Conservation (phyloP, 2,329 filamentous ascomycete genomes). For the Graphiopsis chlorocephala region DNA sequence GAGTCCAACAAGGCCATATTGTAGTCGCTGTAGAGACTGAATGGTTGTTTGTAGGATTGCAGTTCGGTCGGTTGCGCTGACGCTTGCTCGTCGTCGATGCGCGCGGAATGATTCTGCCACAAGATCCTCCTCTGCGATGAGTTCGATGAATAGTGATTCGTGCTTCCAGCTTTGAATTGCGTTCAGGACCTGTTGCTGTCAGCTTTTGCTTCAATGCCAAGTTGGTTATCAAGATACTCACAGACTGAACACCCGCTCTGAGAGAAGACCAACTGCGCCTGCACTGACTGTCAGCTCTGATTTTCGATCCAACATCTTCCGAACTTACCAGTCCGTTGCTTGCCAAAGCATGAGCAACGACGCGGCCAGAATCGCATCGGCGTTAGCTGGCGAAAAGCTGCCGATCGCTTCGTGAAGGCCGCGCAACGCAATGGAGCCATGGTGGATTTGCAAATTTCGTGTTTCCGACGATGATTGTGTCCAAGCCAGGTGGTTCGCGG, state of each 20-base stretch:
- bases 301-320: background rate
- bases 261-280: constrained; percentile 92
- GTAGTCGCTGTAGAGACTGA: constrained; percentile 43
- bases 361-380: constrained; percentile 86
- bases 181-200: constrained; percentile 66
- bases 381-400: constrained; percentile 78
- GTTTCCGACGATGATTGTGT: constrained; percentile 82
- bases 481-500: constrained; percentile 91
- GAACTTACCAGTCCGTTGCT: constrained; percentile 86
- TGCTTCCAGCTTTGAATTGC: constrained; percentile 88
- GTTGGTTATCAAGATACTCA: constrained; percentile 47
- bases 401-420: constrained; percentile 86
- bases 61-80: constrained; percentile 24
- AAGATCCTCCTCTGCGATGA: constrained; percentile 69
- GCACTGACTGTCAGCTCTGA: constrained; percentile 23
- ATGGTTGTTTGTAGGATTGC: constrained; percentile 40
- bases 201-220: constrained; percentile 13
- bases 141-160: constrained; percentile 80
- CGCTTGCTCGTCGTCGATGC: constrained; percentile 20
- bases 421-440: constrained; percentile 80
- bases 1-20: constrained; percentile 42
- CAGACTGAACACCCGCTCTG: constrained; percentile 86
- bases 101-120: constrained; percentile 24
- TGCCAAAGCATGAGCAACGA: constrained; percentile 95
- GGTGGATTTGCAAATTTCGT: constrained; percentile 83